Base-by-base conservation (phyloP, 352 stramenopile species). In the Pythium periplocum region DNA sequence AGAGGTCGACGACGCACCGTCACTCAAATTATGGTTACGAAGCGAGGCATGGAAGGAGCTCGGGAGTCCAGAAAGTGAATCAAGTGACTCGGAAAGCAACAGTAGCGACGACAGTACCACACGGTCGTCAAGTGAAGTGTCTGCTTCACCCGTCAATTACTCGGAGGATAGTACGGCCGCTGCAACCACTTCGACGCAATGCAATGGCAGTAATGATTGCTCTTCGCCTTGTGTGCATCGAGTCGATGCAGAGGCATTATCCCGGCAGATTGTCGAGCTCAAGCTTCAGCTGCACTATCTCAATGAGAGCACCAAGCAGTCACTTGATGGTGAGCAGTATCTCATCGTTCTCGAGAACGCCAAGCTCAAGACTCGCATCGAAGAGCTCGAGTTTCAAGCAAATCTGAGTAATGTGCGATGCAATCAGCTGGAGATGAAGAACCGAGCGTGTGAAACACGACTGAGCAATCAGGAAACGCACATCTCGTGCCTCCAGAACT, bases 231-330 rank as follows among this genome's bases (percentile, higher is more conserved):
- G 78, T 45, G 75, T 86, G 30, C 75, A 84, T 32, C 75, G 73
- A 7, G 48, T 74, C 26, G 74, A 88, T 38, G 69, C 79, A 1
- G 75, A 91, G 47, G 71, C 69, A 1, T 42, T 89, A 3, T 84
- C 76, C 4, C 71, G 76, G 4, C 74, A 87, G 59, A 81, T 91
- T 31, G 76, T 89, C 34, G 76, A 91, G 55, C 75, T 89, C 26
- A 91, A 91, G 54, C 65, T 89, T 5, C 78, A 87, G 52, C 52
- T 88, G 37, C 78, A 91, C 50, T 89, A 86, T 55, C 58, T 89
- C 33, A 73, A 63, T 4, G 78, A 89, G 51, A 85, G 74, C 49
- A 75, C 75, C 7, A 78, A 81, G 43, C 63, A 77, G 31, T 76
- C 73, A 7, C 57, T 88, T 3, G 75, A 80, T 10, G 75, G 76